A percentile compares a stretch with the other conserved stretches of the same genome.
phyloP scores from a whole-genome alignment of 176 grass and related monocot genomes.

The Triticum timopheevii region DNA sequence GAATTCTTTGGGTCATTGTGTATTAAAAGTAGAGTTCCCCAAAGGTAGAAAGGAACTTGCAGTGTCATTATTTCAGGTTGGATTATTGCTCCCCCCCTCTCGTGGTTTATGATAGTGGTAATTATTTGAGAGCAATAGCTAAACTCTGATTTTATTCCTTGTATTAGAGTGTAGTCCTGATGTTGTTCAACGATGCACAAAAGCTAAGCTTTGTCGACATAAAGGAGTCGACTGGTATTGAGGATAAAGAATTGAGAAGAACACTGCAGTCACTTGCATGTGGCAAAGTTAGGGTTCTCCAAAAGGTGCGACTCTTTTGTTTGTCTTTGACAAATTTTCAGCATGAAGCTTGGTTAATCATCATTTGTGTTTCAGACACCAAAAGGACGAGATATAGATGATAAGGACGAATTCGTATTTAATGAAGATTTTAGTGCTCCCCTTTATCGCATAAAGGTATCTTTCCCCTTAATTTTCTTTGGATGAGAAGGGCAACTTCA shows the following conservation, averaged over 20 bases:
- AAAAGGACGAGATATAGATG: constrained; percentile 93
- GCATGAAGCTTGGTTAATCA: constrained; percentile 9
- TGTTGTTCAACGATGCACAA: constrained; percentile 96
- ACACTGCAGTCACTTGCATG: constrained; percentile 99
- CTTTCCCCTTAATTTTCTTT: neutral
- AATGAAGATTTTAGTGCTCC: constrained; percentile 94
- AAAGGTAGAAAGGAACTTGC: constrained; percentile 99
- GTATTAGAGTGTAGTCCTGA: constrained; percentile 86
- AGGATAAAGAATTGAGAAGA: constrained; percentile 98
- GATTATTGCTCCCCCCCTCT: neutral
- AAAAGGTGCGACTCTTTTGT: constrained; percentile 65
- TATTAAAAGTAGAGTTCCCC: constrained; percentile 92
- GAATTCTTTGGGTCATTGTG: constrained; percentile 98
- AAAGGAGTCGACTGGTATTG: constrained; percentile 88
- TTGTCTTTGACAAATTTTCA: constrained; percentile 26
- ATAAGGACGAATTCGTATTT: constrained; percentile 88
- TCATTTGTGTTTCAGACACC: constrained; percentile 69
- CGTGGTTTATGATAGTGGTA: constrained; percentile 10
- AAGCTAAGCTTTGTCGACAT: constrained; percentile 92
- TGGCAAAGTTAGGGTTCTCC: constrained; percentile 94
- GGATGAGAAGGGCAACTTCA: neutral
- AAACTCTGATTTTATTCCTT: constrained; percentile 13
- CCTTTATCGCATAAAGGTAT: constrained; percentile 97
- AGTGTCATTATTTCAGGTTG: constrained; percentile 98
- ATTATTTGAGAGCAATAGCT: constrained; percentile 8